phyloP scores from a whole-genome alignment of 257 asterid species.

The Cynanchum wilfordii region DNA sequence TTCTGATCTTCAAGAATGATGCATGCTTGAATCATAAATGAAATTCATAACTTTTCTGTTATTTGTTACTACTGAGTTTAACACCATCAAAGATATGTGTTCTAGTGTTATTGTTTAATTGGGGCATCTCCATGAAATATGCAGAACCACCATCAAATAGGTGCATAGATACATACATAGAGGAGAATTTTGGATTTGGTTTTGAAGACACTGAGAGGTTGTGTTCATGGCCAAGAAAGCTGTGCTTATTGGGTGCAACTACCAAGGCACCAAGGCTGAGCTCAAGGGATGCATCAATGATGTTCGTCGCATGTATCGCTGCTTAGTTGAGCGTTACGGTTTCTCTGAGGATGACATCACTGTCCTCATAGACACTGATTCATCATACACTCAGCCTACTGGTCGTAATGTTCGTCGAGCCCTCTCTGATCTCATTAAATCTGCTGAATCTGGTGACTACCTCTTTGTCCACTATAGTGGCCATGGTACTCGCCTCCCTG shows the following conservation, averaged over 20 bases:
- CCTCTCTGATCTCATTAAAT: conserved; percentile 54
- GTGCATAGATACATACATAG: neutral
- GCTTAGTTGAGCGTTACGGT: conserved; percentile 67
- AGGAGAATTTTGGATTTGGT: neutral
- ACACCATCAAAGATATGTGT: neutral
- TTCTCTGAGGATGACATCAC: conserved; percentile 72
- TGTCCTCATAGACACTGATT: conserved; percentile 75
- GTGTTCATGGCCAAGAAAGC: conserved; percentile 59
- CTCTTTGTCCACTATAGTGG: conserved; percentile 95
- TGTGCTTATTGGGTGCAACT: conserved; percentile 85
- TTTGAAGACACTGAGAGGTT: neutral
- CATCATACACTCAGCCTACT: conserved; percentile 69
- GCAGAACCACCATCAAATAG: neutral
- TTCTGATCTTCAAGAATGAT: neutral
- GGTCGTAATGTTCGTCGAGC: conserved; percentile 81
- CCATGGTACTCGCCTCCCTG: conserved; percentile 96
- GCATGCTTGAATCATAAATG: neutral
- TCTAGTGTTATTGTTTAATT: neutral
- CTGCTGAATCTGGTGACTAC: conserved; percentile 58
- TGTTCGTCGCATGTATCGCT: conserved; percentile 63
- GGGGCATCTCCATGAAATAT: neutral
- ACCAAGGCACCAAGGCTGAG: conserved; percentile 86
- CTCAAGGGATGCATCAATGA: conserved; percentile 94
- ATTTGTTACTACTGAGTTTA: neutral
- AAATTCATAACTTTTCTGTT: neutral